phyloP scores from a whole-genome alignment of 768 basidiomycete genomes.

The Gloeostereum incarnatum region DNA sequence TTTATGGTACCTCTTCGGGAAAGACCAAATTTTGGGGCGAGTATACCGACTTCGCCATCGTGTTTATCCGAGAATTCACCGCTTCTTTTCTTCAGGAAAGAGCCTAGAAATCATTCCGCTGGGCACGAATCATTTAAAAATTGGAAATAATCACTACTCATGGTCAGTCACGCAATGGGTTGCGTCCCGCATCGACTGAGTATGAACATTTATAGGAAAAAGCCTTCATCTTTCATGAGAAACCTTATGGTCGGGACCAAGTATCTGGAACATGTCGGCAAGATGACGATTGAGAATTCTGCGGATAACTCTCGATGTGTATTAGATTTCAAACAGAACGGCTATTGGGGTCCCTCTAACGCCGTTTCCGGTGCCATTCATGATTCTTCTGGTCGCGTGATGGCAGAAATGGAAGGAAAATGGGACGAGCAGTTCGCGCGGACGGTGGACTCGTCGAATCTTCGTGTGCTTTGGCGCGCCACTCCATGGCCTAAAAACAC shows the following conservation, averaged over 20 bases:
- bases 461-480: slow-evolving; percentile 73
- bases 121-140: slow-evolving; percentile 58
- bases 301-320: slow-evolving; percentile 47
- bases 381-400: slow-evolving; percentile 40
- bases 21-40: slow-evolving; percentile 88
- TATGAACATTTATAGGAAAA: slow-evolving; percentile 43
- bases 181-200: slow-evolving; percentile 1
- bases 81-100: slow-evolving; percentile 47
- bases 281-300: slow-evolving; percentile 65
- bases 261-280: slow-evolving; percentile 80
- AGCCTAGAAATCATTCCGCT: slow-evolving; percentile 81
- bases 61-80: slow-evolving; percentile 9
- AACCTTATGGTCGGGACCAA: slow-evolving; percentile 89
- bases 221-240: slow-evolving; percentile 82
- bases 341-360: slow-evolving; percentile 77
- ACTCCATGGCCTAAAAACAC: slow-evolving; percentile 64
- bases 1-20: slow-evolving; percentile 68
- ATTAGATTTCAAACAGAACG: slow-evolving; percentile 80
- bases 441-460: slow-evolving; percentile 55
- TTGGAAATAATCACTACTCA: slow-evolving; percentile 57
- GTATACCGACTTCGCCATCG: slow-evolving; percentile 18
- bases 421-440: slow-evolving; percentile 83
- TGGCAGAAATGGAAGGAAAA: slow-evolving; percentile 72
- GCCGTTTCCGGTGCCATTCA: slow-evolving; percentile 56
- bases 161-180: slow-evolving; percentile 50